Base-by-base conservation (phyloP, 148 eudicot genomes). In the Amaranthus palmeri region DNA sequence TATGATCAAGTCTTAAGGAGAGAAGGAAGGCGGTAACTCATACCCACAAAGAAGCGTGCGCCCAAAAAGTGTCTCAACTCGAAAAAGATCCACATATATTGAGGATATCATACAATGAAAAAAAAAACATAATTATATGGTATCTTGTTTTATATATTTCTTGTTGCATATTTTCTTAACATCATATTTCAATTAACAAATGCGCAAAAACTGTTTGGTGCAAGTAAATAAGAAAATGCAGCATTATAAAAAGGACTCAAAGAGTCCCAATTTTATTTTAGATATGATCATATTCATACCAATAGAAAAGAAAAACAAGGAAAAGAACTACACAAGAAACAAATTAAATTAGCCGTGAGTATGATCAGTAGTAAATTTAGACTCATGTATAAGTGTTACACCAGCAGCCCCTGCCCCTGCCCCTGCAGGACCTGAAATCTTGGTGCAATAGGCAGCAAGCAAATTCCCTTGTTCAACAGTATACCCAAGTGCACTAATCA, bases 371-470 rank as follows among this genome's bases (percentile, higher is more conserved):
- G 9, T 25, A 25, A 2, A 9, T 14, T 56, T 36, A 75, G 62
- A 18, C 11, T 8, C 15, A 55, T 47, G 69, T 3, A 73, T 69
- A 10, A 72, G 36, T 25, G 36, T 25, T 25, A 25, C 36, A 25
- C 36, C 36, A 25, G 36, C 0, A n/a, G n/a, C n/a, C n/a, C n/a
- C n/a, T n/a, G n/a, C n/a, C n/a, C n/a, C n/a, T n/a, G n/a, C n/a
- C n/a, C n/a, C n/a, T n/a, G n/a, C n/a, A 25, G 36, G 36, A 25
- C 36, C 51, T 47, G 74, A 54, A 8, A 46, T 11, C 0, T 84
- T 87, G 47, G 82, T 82, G 61, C 90, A 90, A 61, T 81, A 90
- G 5, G 90, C 90, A 40, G 82, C 73, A 17, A 90, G 84, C 49
- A 90, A 15, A 52, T 74, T 53, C 4, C 79, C 73, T 69, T 87